Evolutionary conservation across 352 stramenopile genomes (phyloP), one percentile per base, ranked within the genome.

Genomic region (Globisporangium heterothallicum): DNA sequence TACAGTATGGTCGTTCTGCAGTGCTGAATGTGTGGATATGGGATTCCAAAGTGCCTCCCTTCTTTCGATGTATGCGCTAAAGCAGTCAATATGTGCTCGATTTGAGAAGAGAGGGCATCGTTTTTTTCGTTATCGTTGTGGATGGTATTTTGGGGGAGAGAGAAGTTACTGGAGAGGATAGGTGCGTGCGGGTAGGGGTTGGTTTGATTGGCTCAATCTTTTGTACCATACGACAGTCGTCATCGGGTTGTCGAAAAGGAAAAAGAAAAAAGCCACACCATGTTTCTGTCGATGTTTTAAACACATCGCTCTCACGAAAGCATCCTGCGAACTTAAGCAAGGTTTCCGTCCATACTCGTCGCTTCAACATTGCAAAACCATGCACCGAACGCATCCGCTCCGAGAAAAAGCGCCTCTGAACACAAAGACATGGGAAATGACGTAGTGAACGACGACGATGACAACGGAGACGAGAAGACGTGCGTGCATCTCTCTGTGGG

Each of bases 371-470:
- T 38, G 32, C 32, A 38, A 38, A n/a, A 18, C 10, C 32, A 38
- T 16, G 32, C 32, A 18, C 32, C 32, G 32, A 38, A 38, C 32
- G 14, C n/a, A 38, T 16, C 8, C 4, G 32, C 32, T 38, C 32
- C n/a, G 32, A 38, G 32, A 38, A 38, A 38, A 18, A 18, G 32
- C 32, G n/a, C 8, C 2, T 1, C 32, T 38, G 32, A 38, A 38
- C 32, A 38, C 32, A 38, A 38, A 38, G 32, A 38, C 32, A 38
- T n/a, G n/a, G n/a, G n/a, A n/a, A n/a, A n/a, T n/a, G n/a, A n/a
- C n/a, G n/a, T n/a, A n/a, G n/a, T n/a, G n/a, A n/a, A n/a, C n/a
- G n/a, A n/a, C n/a, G n/a, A n/a, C n/a, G n/a, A n/a, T n/a, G n/a
- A 38, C 12, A 38, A 38, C 32, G 32, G 14, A 38, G n/a, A 38